Evolutionary conservation across 1,139 yeast species (phyloP), one percentile per base, ranked within the genome.

Genomic region (Waltiozyma sp.): DNA sequence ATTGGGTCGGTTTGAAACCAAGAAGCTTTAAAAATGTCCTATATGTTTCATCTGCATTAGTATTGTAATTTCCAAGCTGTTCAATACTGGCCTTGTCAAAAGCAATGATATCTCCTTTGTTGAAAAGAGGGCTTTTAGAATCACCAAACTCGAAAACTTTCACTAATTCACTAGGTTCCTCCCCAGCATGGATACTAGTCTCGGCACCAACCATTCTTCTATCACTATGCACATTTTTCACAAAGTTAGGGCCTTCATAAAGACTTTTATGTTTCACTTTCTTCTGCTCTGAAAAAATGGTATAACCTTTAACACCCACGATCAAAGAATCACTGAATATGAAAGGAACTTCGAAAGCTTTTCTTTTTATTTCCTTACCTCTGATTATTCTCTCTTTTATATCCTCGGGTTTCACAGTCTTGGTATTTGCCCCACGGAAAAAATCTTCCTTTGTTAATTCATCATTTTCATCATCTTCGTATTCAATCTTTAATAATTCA

Each of bases 281-380:
- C 40, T 66, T 69, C 47, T 80, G 82, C 43, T 73, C 76, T 15
- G 71, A 65, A 49, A 72, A 74, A n/a, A 84, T 66, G 0, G 82
- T 64, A 54, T 79, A 84, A 0, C 95, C 96, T 52, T 74, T 76
- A 1, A 88, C 68, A 0, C 87, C 81, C 41, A 91, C 73, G 0
- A 72, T 69, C 15, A 87, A 49, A 1, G 65, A 63, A 2, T 78
- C 76, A 3, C 68, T 64, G 4, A 79, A 56, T 7, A 69, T 67
- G 38, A 80, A 48, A n/a, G 78, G 73, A 50, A 86, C 76, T 13
- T 75, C 69, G 54, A 84, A 83, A 39, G 72, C 73, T 3, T 80
- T 70, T 41, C 95, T 64, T 45, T 74, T 73, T 10, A 83, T 69
- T 47, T 80, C 82, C 47, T 75, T 80, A 34, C 77, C 67, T 40